Base-by-base conservation (phyloP, 2,329 filamentous ascomycete genomes). In the Ophiostoma quercus region DNA sequence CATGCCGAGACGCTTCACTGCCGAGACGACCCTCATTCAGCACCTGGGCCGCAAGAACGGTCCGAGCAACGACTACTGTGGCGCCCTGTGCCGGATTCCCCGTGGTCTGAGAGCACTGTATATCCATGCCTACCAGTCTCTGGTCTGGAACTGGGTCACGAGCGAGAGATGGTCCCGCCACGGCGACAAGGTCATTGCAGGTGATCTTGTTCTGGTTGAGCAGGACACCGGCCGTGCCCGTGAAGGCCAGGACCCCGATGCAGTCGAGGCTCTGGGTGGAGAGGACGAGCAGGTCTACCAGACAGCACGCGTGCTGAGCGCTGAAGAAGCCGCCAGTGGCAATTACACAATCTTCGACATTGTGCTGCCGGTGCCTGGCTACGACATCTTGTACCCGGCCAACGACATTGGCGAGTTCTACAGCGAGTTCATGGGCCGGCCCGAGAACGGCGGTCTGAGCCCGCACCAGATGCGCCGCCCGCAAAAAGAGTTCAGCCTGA, bases 111-210 rank as follows among this genome's bases (percentile, higher is more conserved):
- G 93, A 62, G 87, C 92, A 71, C 97, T 99, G 91, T 99, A 98
- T 77, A 89, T 97, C 19, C 95, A 99, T 78, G 94, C 95, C 5
- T 98, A 97, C 79, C 95, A 99, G 79, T 96, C 92, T 6, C 86
- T 93, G 51, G 89, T 99, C 9, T 99, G 94, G 94, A 99, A 99
- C 80, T 87, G 88, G 74, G 91, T 88, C 14, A 92, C 88, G 1
- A 92, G 91, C 73, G 88, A 90, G 74, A 90, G 95, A 66, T 96
- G 92, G 90, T 86, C 88, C 60, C 81, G 87, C 2, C 90, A 90
- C 77, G 93, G 94, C 67, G 79, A 84, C 71, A 84, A 84, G 69
- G 92, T 97, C 19, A 85, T 97, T 16, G 87, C 90, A 74, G 95
- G 95, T 41, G 95, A 99, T 78, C 85, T 99, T 12, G 88, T 97